Percentiles rank a stretch among this genome's conserved stretches.
Evolutionary conservation across 192 early-diverging fungal genomes (phyloP).

Genomic region (Rhizophlyctis rosea): DNA sequence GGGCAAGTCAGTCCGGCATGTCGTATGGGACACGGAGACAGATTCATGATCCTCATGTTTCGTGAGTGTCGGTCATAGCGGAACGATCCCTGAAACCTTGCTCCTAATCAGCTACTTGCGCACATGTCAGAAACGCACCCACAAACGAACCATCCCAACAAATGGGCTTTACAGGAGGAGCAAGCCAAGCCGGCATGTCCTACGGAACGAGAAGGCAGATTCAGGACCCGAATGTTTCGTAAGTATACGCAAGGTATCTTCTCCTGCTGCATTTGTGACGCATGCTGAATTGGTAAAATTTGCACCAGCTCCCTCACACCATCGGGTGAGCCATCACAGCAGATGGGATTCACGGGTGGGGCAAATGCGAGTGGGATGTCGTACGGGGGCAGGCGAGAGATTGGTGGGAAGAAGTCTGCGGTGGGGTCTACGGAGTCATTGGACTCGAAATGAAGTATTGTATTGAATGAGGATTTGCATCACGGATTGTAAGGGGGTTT

Average conservation of each 20-base stretch:
- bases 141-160: too few species aligned
- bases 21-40: slow-evolving; percentile 12
- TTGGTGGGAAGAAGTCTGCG: slow-evolving; percentile 24
- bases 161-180: slow-evolving; percentile 41
- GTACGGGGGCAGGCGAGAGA: slow-evolving; percentile 34
- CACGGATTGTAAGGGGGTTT: too few species aligned
- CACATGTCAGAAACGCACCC: too few species aligned
- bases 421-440: too few species aligned
- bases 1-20: not conserved
- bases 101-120: too few species aligned
- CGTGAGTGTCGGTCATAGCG: too few species aligned
- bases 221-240: slow-evolving; percentile 18
- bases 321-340: slow-evolving; percentile 13
- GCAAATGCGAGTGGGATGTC: slow-evolving; percentile 29
- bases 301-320: too few species aligned
- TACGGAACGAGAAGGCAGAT: slow-evolving; percentile 30
- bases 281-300: not conserved
- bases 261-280: not conserved
- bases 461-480: too few species aligned
- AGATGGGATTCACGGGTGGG: slow-evolving; percentile 45
- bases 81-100: too few species aligned
- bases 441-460: too few species aligned
- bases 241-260: not conserved
- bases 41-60: slow-evolving; percentile 25
- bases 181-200: slow-evolving; percentile 23